Evolutionary conservation across 768 basidiomycete species (phyloP).

Genomic region (Cubamyces sp.): DNA sequence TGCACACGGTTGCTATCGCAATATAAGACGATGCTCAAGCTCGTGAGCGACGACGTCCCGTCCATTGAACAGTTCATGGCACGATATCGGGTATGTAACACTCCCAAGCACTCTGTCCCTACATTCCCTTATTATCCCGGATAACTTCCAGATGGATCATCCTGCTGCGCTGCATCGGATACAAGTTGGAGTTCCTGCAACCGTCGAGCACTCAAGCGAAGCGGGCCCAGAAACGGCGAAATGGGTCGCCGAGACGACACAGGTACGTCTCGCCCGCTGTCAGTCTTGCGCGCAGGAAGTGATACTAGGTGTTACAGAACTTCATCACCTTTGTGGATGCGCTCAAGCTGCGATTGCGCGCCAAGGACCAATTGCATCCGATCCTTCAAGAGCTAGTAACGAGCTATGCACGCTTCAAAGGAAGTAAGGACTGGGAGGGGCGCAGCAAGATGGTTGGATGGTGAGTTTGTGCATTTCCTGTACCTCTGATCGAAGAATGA

Average conservation of each 20-base stretch:
- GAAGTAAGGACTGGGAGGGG: constrained; percentile 96
- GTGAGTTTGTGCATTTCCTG: constrained; percentile 47
- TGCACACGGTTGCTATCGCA: constrained; percentile 93
- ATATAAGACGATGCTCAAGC: constrained; percentile 96
- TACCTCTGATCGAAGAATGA: not conserved
- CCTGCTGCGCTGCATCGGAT: constrained; percentile 91
- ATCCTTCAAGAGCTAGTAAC: constrained; percentile 95
- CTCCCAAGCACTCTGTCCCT: not conserved
- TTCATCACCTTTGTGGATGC: constrained; percentile 99
- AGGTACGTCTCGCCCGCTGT: constrained; percentile 52
- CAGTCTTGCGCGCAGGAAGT: not conserved
- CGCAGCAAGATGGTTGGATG: constrained; percentile 92
- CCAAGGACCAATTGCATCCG: constrained; percentile 96
- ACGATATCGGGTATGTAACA: constrained; percentile 69
- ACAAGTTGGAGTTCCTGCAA: constrained; percentile 93
- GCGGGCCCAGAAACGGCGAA: constrained; percentile 92
- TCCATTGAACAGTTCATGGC: constrained; percentile 91
- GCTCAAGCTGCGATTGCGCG: constrained; percentile 87
- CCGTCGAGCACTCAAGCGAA: constrained; percentile 93
- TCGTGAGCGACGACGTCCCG: constrained; percentile 87
- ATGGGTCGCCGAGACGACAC: constrained; percentile 97
- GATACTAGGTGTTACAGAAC: constrained; percentile 51
- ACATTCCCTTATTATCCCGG: not conserved
- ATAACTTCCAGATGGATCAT: constrained; percentile 77
- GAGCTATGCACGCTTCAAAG: constrained; percentile 92